Conservation (phyloP, 495 filamentous ascomycete genomes). For the Lindgomyces ingoldianus region DNA sequence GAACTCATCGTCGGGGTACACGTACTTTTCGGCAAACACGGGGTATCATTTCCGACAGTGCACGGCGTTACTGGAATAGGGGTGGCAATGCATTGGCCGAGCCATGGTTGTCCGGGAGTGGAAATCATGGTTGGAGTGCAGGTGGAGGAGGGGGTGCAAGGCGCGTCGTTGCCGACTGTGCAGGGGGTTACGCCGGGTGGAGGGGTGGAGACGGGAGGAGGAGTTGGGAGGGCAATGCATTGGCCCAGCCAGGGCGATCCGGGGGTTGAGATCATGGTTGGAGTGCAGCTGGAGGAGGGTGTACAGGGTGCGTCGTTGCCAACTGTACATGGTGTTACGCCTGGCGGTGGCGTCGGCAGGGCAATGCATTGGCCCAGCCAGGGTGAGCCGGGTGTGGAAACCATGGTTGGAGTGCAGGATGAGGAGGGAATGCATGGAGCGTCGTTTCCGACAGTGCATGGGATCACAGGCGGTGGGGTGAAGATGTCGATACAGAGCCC, state of each 20-base stretch:
- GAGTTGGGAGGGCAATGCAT: constrained; percentile 7
- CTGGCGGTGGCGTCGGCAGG: background rate
- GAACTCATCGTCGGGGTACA: constrained; percentile 21
- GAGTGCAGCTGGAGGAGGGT: constrained; percentile 8
- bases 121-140: constrained; percentile 31
- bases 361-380: constrained; percentile 18
- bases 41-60: constrained; percentile 18
- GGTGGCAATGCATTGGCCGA: constrained; percentile 22
- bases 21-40: constrained; percentile 1
- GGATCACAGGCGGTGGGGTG: constrained; percentile 11
- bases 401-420: constrained; percentile 15
- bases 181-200: background rate
- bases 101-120: constrained; percentile 18
- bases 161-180: constrained; percentile 14
- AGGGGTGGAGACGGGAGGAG: background rate
- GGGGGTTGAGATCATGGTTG: constrained; percentile 14
- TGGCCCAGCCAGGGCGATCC: constrained; percentile 18
- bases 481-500: constrained; percentile 19
- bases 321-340: constrained; percentile 19
- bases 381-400: background rate
- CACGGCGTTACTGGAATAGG: constrained; percentile 15
- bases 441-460: constrained; percentile 17
- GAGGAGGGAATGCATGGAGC: background rate
- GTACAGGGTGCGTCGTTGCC: constrained; percentile 11
- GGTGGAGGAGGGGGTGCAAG: constrained; percentile 11